Conservation (phyloP, 1,139 yeast genomes). For the Suhomyces choctaworum region DNA sequence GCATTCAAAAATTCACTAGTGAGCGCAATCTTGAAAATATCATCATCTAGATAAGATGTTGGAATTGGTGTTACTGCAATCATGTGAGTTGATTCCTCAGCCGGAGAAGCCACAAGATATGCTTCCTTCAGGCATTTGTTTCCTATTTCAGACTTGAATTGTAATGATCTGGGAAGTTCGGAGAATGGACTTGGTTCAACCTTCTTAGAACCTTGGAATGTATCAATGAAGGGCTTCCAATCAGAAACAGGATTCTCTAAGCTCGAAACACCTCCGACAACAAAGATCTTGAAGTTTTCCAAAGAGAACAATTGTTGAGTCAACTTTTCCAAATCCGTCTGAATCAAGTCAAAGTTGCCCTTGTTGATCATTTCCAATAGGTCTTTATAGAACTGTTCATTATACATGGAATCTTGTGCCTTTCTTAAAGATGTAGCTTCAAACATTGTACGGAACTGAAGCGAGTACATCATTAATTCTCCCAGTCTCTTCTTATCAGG, state of each 20-base stretch:
- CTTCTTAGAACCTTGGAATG: slow-evolving; percentile 11
- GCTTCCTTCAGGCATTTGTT: slow-evolving; percentile 54
- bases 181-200: slow-evolving; percentile 22
- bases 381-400: slow-evolving; percentile 59
- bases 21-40: slow-evolving; percentile 67
- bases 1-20: slow-evolving; percentile 79
- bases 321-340: slow-evolving; percentile 56
- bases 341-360: slow-evolving; percentile 50
- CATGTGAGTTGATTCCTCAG: slow-evolving; percentile 84
- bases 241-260: slow-evolving; percentile 56
- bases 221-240: slow-evolving; percentile 54
- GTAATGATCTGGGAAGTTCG: slow-evolving; percentile 53
- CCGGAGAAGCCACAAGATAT: slow-evolving; percentile 70
- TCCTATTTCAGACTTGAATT: slow-evolving; percentile 62
- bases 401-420: slow-evolving; percentile 63
- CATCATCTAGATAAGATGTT: slow-evolving; percentile 61
- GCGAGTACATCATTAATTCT: slow-evolving; percentile 64
- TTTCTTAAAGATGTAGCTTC: slow-evolving; percentile 62
- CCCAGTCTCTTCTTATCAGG: slow-evolving; percentile 85
- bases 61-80: slow-evolving; percentile 64
- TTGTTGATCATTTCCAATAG: slow-evolving; percentile 52
- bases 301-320: slow-evolving; percentile 57
- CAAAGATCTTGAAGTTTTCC: slow-evolving; percentile 64
- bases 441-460: slow-evolving; percentile 54
- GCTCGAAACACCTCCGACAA: slow-evolving; percentile 64